A percentile compares a stretch with the other conserved stretches of the same genome.
Conservation (phyloP, 2,329 filamentous ascomycete species). For the Colletotrichum sp. region DNA sequence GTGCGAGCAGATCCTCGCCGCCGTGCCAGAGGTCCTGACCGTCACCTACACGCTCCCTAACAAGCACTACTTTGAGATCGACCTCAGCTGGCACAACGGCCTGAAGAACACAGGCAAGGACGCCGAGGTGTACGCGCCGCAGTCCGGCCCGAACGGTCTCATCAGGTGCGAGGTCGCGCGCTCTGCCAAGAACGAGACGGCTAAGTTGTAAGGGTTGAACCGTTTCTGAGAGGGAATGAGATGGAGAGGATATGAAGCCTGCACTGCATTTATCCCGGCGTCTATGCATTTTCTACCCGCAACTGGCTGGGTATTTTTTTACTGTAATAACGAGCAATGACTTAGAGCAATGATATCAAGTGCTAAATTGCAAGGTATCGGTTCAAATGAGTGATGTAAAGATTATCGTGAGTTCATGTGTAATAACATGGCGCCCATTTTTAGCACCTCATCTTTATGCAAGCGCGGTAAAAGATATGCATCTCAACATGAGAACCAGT, state of each 20-base stretch:
- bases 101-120: conserved; percentile 94
- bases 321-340: conserved; percentile 19
- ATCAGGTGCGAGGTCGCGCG: conserved; percentile 91
- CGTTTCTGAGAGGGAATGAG: background rate
- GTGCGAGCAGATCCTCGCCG: conserved; percentile 83
- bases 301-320: background rate
- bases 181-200: conserved; percentile 26
- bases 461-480: background rate
- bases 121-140: conserved; percentile 93
- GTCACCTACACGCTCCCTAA: conserved; percentile 91
- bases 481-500: background rate
- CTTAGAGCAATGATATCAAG: background rate
- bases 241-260: background rate
- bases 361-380: background rate
- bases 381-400: background rate
- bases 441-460: background rate
- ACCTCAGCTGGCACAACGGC: conserved; percentile 96
- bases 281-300: background rate
- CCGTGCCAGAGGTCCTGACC: conserved; percentile 71
- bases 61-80: conserved; percentile 99
- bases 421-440: background rate
- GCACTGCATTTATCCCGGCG: conserved; percentile 11
- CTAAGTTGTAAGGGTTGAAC: background rate
- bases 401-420: background rate
- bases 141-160: conserved; percentile 90